phyloP scores from a whole-genome alignment of 2,329 filamentous ascomycete species.

The Pseudogymnoascus sp. region DNA sequence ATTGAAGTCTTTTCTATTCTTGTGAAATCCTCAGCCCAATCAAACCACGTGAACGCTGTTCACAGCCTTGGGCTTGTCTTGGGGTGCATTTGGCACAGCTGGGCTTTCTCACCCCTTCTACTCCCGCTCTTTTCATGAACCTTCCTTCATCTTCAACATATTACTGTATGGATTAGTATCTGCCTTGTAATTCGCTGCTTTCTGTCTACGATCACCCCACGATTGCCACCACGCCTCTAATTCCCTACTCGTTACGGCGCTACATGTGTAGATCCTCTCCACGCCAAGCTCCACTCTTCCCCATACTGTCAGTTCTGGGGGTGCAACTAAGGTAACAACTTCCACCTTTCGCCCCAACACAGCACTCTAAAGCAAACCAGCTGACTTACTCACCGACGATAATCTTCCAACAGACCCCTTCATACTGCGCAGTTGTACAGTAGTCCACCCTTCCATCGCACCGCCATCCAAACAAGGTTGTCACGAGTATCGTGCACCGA shows the following conservation, averaged over 20 bases:
- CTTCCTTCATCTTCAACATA: neutral
- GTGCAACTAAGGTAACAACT: constrained; percentile 1
- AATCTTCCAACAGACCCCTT: neutral
- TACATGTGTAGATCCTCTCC: constrained; percentile 1
- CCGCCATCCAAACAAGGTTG: neutral
- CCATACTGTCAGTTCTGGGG: neutral
- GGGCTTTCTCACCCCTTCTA: neutral
- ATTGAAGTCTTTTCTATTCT: neutral
- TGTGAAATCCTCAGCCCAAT: neutral
- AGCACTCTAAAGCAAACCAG: neutral
- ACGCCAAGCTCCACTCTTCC: constrained; percentile 3
- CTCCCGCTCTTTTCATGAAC: neutral
- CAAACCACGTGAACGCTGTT: constrained; percentile 1
- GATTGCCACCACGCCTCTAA: neutral
- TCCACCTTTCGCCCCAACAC: neutral
- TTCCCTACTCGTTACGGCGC: neutral
- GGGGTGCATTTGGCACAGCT: neutral
- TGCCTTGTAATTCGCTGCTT: neutral
- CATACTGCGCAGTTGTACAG: neutral
- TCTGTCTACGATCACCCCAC: neutral
- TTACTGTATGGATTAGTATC: constrained; percentile 7
- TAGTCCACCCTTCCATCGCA: neutral
- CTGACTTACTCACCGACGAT: constrained; percentile 4
- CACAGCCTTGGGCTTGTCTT: neutral
- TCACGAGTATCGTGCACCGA: constrained; percentile 9